Evolutionary conservation across 2,329 filamentous ascomycete genomes (phyloP).

Genomic region (Diaporthe sp.): DNA sequence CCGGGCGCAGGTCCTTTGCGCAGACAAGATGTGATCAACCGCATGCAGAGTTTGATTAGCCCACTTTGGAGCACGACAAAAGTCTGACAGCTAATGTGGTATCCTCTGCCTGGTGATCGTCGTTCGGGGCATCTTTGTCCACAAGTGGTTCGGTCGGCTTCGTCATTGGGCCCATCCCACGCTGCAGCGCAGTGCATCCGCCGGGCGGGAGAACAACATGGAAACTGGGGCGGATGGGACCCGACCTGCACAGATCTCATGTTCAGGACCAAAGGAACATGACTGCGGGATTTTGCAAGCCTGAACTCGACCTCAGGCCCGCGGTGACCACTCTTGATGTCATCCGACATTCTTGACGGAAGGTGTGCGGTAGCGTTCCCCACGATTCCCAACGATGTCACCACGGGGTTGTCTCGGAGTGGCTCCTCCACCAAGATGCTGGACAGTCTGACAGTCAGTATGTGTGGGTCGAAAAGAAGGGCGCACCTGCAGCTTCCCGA

Average conservation of each 20-base stretch:
- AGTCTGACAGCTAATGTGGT: background rate
- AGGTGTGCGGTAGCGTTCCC: conserved; percentile 20
- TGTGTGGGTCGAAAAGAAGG: conserved; percentile 19
- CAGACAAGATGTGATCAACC: conserved; percentile 27
- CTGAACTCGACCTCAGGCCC: background rate
- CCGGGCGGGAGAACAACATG: background rate
- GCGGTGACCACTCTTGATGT: conserved; percentile 30
- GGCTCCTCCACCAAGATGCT: background rate
- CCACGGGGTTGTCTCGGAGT: conserved; percentile 15
- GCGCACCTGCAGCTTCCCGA: conserved; percentile 31
- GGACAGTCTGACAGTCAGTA: conserved; percentile 2
- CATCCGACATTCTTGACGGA: conserved; percentile 21
- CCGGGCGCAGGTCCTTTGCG: conserved; percentile 1
- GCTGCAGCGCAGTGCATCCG: conserved; percentile 28
- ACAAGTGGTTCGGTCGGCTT: background rate
- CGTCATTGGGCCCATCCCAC: conserved; percentile 10
- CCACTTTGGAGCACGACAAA: background rate
- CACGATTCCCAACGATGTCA: conserved; percentile 22
- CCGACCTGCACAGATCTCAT: conserved; percentile 3
- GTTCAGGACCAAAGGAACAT: conserved; percentile 12
- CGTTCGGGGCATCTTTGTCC: background rate
- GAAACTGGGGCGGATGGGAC: conserved; percentile 9
- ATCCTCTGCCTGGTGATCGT: background rate
- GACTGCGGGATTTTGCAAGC: conserved; percentile 25
- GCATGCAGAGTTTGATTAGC: conserved; percentile 25